Conservation (phyloP, 225 moss, liverwort and hornwort species). For the Antitrichia curtipendula region DNA sequence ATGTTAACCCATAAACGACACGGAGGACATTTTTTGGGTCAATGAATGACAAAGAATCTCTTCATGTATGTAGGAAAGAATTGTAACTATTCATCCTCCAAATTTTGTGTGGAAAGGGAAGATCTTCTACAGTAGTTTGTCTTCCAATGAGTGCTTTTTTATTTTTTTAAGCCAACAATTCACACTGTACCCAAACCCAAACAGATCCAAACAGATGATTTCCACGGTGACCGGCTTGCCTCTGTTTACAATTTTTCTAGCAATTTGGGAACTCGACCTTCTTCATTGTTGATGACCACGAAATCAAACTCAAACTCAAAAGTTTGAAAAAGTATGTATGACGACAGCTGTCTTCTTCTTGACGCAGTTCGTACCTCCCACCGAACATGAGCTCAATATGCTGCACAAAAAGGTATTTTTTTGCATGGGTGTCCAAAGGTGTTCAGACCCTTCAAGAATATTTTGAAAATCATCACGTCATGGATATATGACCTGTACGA, state of each 20-base stretch:
- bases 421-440: background rate
- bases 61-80: too few species aligned
- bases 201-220: too few species aligned
- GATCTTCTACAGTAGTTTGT: too few species aligned
- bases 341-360: background rate
- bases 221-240: too few species aligned
- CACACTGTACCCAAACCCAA: too few species aligned
- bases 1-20: too few species aligned
- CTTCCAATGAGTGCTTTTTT: too few species aligned
- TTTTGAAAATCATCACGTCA: background rate
- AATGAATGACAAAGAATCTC: too few species aligned
- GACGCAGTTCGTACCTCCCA: background rate
- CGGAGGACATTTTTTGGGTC: too few species aligned
- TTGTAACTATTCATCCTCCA: too few species aligned
- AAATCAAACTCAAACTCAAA: background rate
- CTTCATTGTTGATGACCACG: background rate
- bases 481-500: background rate
- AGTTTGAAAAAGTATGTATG: background rate
- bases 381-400: background rate
- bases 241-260: background rate
- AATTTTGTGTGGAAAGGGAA: too few species aligned
- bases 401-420: background rate
- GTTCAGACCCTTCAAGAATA: background rate
- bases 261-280: background rate
- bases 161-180: too few species aligned